These are phyloP conservation scores for Hortiboletus campestris DNA, from an alignment of 768 basidiomycete genomes.

Conservation along the genomic window DNA sequence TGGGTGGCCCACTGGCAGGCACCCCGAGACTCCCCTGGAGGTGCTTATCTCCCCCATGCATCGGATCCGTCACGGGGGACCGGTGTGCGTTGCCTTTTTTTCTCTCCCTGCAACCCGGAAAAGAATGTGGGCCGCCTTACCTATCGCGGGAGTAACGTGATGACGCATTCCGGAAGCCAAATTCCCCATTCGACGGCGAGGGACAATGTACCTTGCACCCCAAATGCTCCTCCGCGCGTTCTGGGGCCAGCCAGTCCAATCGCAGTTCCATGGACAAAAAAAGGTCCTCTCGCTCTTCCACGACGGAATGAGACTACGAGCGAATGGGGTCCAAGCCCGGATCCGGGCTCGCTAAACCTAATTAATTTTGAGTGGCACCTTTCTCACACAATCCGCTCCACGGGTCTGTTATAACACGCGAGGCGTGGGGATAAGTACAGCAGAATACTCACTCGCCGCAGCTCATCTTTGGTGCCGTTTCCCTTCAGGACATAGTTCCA, in stretches of 20 bases:
- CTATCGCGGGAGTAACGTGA: not conserved
- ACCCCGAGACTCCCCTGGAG: not conserved
- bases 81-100: not conserved
- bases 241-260: slow-evolving; percentile 5
- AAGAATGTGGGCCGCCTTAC: not conserved
- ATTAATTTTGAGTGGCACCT: not conserved
- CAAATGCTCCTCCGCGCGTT: not conserved
- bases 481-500: not conserved
- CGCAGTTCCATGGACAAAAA: not conserved
- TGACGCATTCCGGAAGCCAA: not conserved
- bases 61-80: slow-evolving; percentile 8
- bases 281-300: not conserved
- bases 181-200: not conserved
- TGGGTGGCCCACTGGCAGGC: not conserved
- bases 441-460: not conserved
- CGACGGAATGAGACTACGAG: not conserved
- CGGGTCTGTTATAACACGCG: too few relatives aligned
- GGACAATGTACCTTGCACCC: not conserved
- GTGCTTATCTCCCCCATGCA: slow-evolving; percentile 8
- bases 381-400: slow-evolving; percentile 4
- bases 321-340: not conserved
- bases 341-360: not conserved
- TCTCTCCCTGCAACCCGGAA: not conserved
- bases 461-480: not conserved
- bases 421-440: not conserved